These are phyloP conservation scores for Vitis amurensis DNA, from an alignment of 164 flowering plant species.

Conservation along the genomic window DNA sequence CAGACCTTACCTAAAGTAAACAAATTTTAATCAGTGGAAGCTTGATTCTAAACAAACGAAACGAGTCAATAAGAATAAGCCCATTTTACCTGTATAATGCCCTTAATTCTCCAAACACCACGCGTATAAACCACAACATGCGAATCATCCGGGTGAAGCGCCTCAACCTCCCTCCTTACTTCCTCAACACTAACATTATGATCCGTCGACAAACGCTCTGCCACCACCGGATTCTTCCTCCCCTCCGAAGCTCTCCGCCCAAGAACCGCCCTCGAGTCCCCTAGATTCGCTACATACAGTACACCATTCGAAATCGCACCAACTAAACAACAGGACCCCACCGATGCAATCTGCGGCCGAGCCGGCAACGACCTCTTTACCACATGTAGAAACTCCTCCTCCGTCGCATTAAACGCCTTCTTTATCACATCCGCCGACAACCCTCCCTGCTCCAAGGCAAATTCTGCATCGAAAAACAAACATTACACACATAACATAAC, in stretches of 20 bases:
- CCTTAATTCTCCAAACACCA: slow-evolving; percentile 96
- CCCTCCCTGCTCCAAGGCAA: slow-evolving; percentile 56
- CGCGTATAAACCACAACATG: slow-evolving; percentile 71
- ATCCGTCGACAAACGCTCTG: slow-evolving; percentile 72
- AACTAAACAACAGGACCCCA: slow-evolving; percentile 68
- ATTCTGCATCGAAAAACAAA: slow-evolving; percentile 33
- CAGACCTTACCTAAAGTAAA: slow-evolving; percentile 1
- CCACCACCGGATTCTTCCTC: slow-evolving; percentile 30
- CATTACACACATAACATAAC: neutral
- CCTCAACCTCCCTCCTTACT: slow-evolving; percentile 71
- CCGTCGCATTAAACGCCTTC: slow-evolving; percentile 64
- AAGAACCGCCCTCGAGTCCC: slow-evolving; percentile 74
- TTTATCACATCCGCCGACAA: slow-evolving; percentile 55
- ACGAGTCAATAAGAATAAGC: neutral
- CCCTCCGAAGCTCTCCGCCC: slow-evolving; percentile 36
- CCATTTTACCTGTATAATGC: slow-evolving; percentile 82
- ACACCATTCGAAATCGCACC: slow-evolving; percentile 54
- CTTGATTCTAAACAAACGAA: neutral
- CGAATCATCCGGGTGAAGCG: slow-evolving; percentile 89
- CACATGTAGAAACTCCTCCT: slow-evolving; percentile 53
- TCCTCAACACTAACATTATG: slow-evolving; percentile 87
- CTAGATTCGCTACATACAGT: slow-evolving; percentile 66
- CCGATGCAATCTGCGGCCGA: slow-evolving; percentile 63
- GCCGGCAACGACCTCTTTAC: slow-evolving; percentile 43
- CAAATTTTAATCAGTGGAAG: neutral